Evolutionary conservation across 2,329 filamentous ascomycete species (phyloP), one percentile per base, ranked within the genome.

Genomic region (Pezicula radicicola): DNA sequence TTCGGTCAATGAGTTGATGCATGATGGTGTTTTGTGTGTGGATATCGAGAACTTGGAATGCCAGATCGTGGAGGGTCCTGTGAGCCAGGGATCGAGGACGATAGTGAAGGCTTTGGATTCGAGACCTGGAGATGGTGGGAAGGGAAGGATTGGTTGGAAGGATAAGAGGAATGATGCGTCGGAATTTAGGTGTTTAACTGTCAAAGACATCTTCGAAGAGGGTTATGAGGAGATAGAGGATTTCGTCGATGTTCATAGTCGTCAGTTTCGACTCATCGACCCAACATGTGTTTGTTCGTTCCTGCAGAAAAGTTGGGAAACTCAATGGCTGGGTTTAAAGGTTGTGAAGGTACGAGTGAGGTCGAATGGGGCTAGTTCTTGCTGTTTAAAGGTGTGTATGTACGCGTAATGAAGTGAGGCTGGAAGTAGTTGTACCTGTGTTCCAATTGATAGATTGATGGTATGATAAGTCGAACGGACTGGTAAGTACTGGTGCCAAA

Each of bases 61-160:
- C 60, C 81, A 75, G 55, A 85, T 78, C 49, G 78, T 80, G 10
- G 83, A 82, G 4, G 79, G 71, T 0, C 84, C 83, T 10, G 75
- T 73, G 30, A 89, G 75, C 83, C 86, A 90, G 3, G 88, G 88
- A 65, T 92, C 87, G 47, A 91, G 69, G 39, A 91, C 75, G 49
- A 91, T 78, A 15, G 79, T 83, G 66, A 87, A 90, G 4, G 79
- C 75, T 47, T 73, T 73, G 12, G 75, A 73, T 28, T 71, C 70
- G 27, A 48, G 64, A 48, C 21, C 53, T 25, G 50, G 60, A 53
- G 47, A 68, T 68, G 18, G 67, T 59, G 41, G 67, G 59, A 50
- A 74, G 66, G 45, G 74, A 69, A n/a, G 72, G 21, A 57, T 57
- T 9, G 63, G 63, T 33, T 69, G 27, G 62, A 88, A 85, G 27